Base-by-base conservation (phyloP, 768 basidiomycete genomes). In the Aureoboletus auriporus region DNA sequence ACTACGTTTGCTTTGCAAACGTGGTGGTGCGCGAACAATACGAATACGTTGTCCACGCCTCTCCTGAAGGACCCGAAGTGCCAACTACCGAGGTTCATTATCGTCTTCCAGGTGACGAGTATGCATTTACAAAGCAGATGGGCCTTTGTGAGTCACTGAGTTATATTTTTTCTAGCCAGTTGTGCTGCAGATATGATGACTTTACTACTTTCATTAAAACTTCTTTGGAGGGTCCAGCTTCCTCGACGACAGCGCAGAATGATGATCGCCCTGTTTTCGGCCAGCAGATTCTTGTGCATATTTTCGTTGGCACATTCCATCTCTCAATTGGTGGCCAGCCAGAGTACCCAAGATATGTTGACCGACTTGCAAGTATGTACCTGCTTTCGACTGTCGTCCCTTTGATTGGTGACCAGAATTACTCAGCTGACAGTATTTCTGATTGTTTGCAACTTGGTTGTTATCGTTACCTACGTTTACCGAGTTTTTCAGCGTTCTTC, bases 201-300 rank as follows among this genome's bases (percentile, higher is more conserved):
- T 1, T 14, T 52, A 7, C 8, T 23, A 5, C 33, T 56, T 6
- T 42, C 54, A 0, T 20, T 59, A 28, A 56, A 56, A 28, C 42
- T 59, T 9, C 51, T 59, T 30, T 51, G 54, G 58, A 40, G 36
- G 16, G 34, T 56, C 26, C 50, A 38, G 8, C 58, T 59, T 40
- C 54, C 58, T 11, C 23, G 6, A 30, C 16, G 49, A 35, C 54
- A 56, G 20, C 58, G 45, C 34, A 46, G 42, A 28, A 48, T 48
- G 47, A 42, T 48, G 14, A 5, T 48, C 2, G 29, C 16, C 9
- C 27, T 48, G 4, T 48, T 42, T 28, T 23, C 41, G 5, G 40
- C 35, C 36, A 48, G 47, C 16, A 42, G 28, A 23, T 30, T 42
- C 17, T 12, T 42, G 29, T 48, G 34, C 4, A 30, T 30, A 1